Base-by-base conservation (phyloP, 106 monocot species). In the Platanthera zijinensis region DNA sequence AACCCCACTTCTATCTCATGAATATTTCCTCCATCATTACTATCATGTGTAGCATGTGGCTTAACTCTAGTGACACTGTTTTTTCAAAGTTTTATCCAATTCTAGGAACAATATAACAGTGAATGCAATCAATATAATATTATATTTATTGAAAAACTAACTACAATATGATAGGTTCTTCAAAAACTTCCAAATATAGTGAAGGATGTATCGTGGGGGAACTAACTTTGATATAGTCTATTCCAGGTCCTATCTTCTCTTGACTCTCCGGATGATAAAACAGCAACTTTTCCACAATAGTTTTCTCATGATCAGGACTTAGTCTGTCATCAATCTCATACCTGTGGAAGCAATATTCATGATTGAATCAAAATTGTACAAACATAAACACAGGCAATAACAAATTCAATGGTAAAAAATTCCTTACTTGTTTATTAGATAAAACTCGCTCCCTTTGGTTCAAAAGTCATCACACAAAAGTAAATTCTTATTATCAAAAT, bases 141-240 rank as follows among this genome's bases (percentile, higher is more conserved):
- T n/a, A 21, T 9, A 61, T 61, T 61, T 61, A 19, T n/a, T 19
- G 18, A 11, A 66, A 32, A 66, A 66, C 32, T 32, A 48, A 28
- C 7, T 2, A 70, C 48, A 70, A 47, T 63, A 63, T 67, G 32
- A 67, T 39, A 67, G 39, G 22, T 67, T 52, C 21, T 54, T 72
- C 72, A 51, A 72, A 50, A 50, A 6, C 10, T 48, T 19, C 22
- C 9, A 75, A 75, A 39, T 75, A 5, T 57, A 54, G 51, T 57
- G 14, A 52, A 75, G 56, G 8, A 15, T 57, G n/a, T 14, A 32
- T 30, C 22, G 15, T 45, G 7, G 57, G 22, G 22, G 57, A 75
- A 57, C 74, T 64, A 64, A 80, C 80, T 50, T 71, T 80, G 63
- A 80, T 80, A 53, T 74, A 74, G 45, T 80, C 80, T 74, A 74